These are phyloP conservation scores for Saprolegnia diclina DNA, from an alignment of 352 stramenopile genomes.

Conservation along the genomic window DNA sequence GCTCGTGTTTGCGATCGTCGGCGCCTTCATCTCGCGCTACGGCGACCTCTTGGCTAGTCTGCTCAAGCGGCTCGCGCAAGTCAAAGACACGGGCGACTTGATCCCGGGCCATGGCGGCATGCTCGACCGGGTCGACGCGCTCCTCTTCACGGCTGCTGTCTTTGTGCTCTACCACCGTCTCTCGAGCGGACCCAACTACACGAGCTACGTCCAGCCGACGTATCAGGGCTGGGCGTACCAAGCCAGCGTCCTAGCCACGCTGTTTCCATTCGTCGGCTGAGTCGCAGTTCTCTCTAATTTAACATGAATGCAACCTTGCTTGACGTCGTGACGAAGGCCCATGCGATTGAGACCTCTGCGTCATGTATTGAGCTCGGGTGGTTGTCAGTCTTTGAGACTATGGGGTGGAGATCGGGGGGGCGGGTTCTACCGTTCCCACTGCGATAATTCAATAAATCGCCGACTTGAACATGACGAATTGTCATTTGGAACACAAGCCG, in stretches of 20 bases:
- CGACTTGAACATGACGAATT: too few species aligned
- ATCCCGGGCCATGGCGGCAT: constrained; percentile 94
- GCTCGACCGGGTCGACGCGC: constrained; percentile 93
- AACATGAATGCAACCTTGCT: too few species aligned
- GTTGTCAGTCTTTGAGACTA: too few species aligned
- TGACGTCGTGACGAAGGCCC: too few species aligned
- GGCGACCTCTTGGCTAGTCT: constrained; percentile 93
- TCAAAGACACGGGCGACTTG: constrained; percentile 93
- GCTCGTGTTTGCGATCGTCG: constrained; percentile 74
- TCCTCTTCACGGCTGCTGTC: constrained; percentile 83
- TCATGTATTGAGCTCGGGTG: too few species aligned
- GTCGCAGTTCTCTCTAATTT: not conserved
- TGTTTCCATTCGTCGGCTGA: not conserved
- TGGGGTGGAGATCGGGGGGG: too few species aligned
- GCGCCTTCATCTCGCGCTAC: constrained; percentile 82
- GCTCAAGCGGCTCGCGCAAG: constrained; percentile 89
- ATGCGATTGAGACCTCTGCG: too few species aligned
- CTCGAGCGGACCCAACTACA: not conserved
- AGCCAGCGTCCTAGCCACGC: not conserved
- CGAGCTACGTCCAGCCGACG: not conserved
- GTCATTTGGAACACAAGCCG: too few species aligned
- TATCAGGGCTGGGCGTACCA: not conserved
- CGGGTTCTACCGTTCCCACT: too few species aligned
- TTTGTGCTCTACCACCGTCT: constrained; percentile 30
- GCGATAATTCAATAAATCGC: too few species aligned